Base-by-base conservation (phyloP, 768 basidiomycete genomes). In the Lactarius trivialis region DNA sequence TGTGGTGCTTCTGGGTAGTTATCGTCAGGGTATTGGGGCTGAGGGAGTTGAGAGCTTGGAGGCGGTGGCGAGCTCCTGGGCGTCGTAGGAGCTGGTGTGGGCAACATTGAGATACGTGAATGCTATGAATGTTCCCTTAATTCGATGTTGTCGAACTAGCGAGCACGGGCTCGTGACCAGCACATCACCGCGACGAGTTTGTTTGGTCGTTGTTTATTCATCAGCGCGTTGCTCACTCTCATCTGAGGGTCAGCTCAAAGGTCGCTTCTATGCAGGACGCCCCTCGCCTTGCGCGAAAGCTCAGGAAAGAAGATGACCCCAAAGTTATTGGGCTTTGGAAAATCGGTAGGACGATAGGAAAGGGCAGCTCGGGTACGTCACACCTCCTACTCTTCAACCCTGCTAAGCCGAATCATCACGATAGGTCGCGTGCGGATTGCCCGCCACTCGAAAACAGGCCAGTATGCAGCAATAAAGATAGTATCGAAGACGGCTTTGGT, bases 401-500 rank as follows among this genome's bases (percentile, higher is more conserved):
- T 4, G 33, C 45, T 39, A 41, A 51, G 26, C 15, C 21, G 24
- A 61, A 49, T 59, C 26, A 33, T 36, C 26, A 49, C 41, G 32
- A 6, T 57, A 97, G 95, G 95, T 57, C 90, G 90, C 59, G 95
- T 98, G 19, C 83, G 90, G 57, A 86, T 97, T 66, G 93, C 92
- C 41, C 81, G 92, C 65, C 90, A 95, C 73, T 81, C 85, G n/a
- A 88, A 83, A 71, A 91, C 91, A 0, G 91, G 89, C 32, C 85
- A 93, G 74, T 87, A 89, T 69, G 93, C 94, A 39, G 95, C 95
- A 9, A 84, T 97, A 73, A 98, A 98, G 78, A 97, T 96, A 67
- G 88, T 98, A 33, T 85, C 88, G 49, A 95, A 95, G 74, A 78
- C 78, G 32, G 76, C 80, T 57, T 75, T 86, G 60, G 74, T 89